Percentiles rank a stretch among this genome's conserved stretches.
These are phyloP conservation scores for Uronychia setigera DNA, from an alignment of 73 alveolate genomes.

Conservation along the genomic window DNA sequence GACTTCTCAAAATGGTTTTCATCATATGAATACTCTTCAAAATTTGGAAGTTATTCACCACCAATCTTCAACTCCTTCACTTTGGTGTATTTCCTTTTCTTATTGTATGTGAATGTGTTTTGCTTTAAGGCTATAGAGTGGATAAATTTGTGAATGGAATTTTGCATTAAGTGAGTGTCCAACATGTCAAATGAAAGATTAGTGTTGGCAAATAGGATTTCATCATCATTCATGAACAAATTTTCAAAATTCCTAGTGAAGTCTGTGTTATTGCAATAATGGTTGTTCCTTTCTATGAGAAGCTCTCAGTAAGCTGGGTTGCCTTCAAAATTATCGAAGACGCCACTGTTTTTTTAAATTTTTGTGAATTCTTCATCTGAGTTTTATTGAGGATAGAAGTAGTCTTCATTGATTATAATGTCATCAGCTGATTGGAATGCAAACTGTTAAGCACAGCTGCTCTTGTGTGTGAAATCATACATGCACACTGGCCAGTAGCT, in stretches of 20 bases:
- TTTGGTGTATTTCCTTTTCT: too few species aligned
- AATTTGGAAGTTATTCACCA: too few species aligned
- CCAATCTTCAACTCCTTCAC: too few species aligned
- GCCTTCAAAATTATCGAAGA: neutral
- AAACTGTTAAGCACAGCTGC: too few species aligned
- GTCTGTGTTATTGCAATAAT: neutral
- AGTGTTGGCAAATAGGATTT: neutral
- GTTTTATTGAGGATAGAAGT: neutral
- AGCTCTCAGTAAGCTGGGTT: neutral
- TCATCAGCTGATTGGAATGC: neutral
- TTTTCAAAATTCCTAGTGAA: neutral
- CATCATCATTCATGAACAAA: neutral
- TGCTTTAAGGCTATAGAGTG: too few species aligned
- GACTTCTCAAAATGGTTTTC: too few species aligned
- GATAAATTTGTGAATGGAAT: too few species aligned
- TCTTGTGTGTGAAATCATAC: conserved; percentile 54
- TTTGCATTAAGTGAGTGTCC: too few species aligned
- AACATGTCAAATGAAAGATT: conserved; percentile 1
- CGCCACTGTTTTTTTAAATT: neutral
- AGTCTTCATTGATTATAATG: neutral
- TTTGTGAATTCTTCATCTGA: neutral
- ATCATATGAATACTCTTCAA: too few species aligned
- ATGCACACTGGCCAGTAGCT: conserved; percentile 64
- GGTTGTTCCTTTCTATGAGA: neutral
- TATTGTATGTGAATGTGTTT: too few species aligned